phyloP scores from a whole-genome alignment of 257 asterid genomes.

The Penstemon barbatus region DNA sequence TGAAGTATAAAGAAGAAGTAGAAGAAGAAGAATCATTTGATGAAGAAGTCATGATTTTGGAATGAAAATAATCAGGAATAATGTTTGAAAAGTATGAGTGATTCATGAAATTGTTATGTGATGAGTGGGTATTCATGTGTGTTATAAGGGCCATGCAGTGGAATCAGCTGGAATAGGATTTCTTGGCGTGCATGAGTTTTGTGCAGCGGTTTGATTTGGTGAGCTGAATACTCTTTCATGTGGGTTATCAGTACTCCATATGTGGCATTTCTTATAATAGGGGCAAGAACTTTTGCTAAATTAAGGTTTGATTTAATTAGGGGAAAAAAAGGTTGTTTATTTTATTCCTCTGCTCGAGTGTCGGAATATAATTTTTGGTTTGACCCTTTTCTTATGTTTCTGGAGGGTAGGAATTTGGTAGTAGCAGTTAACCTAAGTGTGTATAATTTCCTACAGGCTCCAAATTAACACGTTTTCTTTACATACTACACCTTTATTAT shows the following conservation, averaged over 20 bases:
- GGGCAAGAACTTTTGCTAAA: background rate
- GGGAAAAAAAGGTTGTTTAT: background rate
- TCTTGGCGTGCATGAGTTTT: conserved; percentile 40
- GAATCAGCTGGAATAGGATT: background rate
- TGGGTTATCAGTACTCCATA: background rate
- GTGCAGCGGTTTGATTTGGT: conserved; percentile 40
- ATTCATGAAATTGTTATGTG: conserved; percentile 43
- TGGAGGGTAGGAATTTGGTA: conserved; percentile 36
- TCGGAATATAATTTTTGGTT: conserved; percentile 16
- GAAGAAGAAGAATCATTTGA: conserved; percentile 26
- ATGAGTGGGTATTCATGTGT: conserved; percentile 22
- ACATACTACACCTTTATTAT: no score
- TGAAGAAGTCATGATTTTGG: conserved; percentile 38
- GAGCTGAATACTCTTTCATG: conserved; percentile 34
- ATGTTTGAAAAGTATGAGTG: conserved; percentile 28
- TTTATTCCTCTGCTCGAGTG: conserved; percentile 9
- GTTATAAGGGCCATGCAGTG: conserved; percentile 34
- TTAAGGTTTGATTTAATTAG: background rate
- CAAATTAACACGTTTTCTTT: no score
- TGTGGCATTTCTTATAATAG: conserved; percentile 28
- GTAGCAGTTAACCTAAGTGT: conserved; percentile 41
- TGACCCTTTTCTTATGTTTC: background rate
- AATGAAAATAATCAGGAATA: conserved; percentile 31
- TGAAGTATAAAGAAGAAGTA: background rate
- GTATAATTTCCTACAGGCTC: background rate